These are phyloP conservation scores for Penicillium sp. DNA, from an alignment of 2,329 filamentous ascomycete species.

Conservation along the genomic window DNA sequence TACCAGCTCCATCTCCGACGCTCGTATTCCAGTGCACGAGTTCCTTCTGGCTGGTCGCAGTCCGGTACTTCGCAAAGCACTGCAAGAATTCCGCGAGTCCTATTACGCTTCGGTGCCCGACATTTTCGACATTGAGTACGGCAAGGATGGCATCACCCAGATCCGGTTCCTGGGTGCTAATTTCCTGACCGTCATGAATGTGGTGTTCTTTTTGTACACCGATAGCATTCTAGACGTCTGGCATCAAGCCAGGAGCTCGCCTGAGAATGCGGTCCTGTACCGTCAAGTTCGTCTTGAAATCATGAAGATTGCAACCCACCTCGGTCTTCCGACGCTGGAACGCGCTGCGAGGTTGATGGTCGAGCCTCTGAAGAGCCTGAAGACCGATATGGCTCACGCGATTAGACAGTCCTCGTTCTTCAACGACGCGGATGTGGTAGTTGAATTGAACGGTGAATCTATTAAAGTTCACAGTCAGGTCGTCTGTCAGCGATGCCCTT, in stretches of 20 bases:
- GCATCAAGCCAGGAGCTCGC: constrained; percentile 71
- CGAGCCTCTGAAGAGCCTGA: constrained; percentile 63
- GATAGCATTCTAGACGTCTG: constrained; percentile 82
- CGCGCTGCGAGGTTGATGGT: constrained; percentile 75
- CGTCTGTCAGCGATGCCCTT: constrained; percentile 81
- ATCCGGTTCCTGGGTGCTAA: constrained; percentile 72
- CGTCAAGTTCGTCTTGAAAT: constrained; percentile 79
- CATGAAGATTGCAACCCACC: constrained; percentile 76
- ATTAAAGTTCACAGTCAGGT: constrained; percentile 75
- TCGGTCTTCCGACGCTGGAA: constrained; percentile 73
- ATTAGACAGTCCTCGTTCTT: constrained; percentile 71
- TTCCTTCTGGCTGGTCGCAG: constrained; percentile 80
- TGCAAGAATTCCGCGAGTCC: constrained; percentile 59
- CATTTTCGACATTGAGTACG: constrained; percentile 58
- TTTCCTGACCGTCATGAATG: constrained; percentile 74
- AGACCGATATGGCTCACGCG: constrained; percentile 70
- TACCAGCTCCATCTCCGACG: constrained; percentile 63
- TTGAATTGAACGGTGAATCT: constrained; percentile 73
- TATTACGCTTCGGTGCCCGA: constrained; percentile 62
- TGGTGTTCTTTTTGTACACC: constrained; percentile 78
- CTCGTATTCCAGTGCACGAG: constrained; percentile 77
- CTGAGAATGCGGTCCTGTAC: constrained; percentile 69
- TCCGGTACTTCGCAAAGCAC: constrained; percentile 62
- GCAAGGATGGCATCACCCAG: constrained; percentile 53
- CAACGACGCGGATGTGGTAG: constrained; percentile 73